phyloP scores from a whole-genome alignment of 1,284 basidiomycete genomes.

The Cystobasidium sp. region DNA sequence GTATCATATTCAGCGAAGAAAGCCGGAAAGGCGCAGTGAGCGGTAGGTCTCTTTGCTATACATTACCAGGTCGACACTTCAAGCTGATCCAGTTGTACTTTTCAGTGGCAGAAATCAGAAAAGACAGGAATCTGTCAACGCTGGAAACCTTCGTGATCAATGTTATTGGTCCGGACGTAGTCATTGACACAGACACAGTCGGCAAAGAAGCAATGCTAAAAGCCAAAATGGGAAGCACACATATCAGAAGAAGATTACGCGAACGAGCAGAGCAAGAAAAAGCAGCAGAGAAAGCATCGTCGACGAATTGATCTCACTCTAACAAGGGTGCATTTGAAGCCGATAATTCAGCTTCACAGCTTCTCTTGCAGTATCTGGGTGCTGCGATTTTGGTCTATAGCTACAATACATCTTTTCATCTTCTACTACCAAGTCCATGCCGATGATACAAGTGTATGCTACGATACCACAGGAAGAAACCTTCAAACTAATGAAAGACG shows the following conservation, averaged over 20 bases:
- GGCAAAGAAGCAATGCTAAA: constrained; percentile 39
- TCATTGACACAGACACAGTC: constrained; percentile 18
- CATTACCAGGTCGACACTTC: background rate
- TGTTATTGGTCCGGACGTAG: constrained; percentile 69
- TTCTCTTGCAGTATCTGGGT: too few relatives aligned
- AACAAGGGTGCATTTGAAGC: background rate
- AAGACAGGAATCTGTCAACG: constrained; percentile 64
- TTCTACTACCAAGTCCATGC: too few relatives aligned
- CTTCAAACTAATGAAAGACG: background rate
- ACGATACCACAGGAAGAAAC: too few relatives aligned
- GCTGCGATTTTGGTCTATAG: too few relatives aligned
- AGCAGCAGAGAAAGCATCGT: background rate
- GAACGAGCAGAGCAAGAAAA: constrained; percentile 20
- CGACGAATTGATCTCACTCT: background rate
- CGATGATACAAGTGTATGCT: too few relatives aligned
- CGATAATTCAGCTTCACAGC: too few relatives aligned
- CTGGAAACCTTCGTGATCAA: constrained; percentile 78
- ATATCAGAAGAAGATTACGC: constrained; percentile 29
- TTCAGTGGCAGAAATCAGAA: constrained; percentile 68
- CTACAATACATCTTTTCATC: too few relatives aligned
- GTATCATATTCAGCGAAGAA: constrained; percentile 63
- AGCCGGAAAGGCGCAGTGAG: constrained; percentile 36
- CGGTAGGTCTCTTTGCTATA: constrained; percentile 20
- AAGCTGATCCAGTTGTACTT: background rate
- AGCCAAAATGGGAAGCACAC: constrained; percentile 44